Percentiles rank a stretch among this genome's conserved stretches.
phyloP scores from a whole-genome alignment of 2,329 filamentous ascomycete species.

The Phyllosticta ampelicida region DNA sequence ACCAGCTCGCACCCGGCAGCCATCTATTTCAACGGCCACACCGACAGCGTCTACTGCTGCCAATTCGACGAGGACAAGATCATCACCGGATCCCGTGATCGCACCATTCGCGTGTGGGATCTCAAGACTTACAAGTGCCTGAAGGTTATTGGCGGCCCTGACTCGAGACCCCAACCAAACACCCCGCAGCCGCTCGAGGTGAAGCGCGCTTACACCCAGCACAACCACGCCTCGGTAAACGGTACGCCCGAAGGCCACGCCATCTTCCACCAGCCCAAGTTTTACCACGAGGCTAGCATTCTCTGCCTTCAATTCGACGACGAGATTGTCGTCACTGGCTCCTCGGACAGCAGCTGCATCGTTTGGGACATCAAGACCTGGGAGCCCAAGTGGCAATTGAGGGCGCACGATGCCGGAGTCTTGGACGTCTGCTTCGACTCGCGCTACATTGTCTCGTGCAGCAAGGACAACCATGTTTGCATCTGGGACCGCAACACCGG shows the following conservation, averaged over 20 bases:
- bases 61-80: slow-evolving; percentile 98
- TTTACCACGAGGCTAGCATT: slow-evolving; percentile 83
- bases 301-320: slow-evolving; percentile 93
- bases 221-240: slow-evolving; percentile 34
- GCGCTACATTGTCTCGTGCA: slow-evolving; percentile 89
- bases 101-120: slow-evolving; percentile 94
- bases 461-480: slow-evolving; percentile 88
- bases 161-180: slow-evolving; percentile 44
- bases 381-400: slow-evolving; percentile 65
- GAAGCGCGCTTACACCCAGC: slow-evolving; percentile 31
- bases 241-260: slow-evolving; percentile 35
- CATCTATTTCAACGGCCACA: slow-evolving; percentile 85
- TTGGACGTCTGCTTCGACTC: slow-evolving; percentile 90
- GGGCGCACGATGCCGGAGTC: slow-evolving; percentile 74
- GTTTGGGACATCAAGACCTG: slow-evolving; percentile 81
- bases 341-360: slow-evolving; percentile 84
- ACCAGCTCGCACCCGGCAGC: slow-evolving; percentile 64
- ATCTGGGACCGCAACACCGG: slow-evolving; percentile 85
- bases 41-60: slow-evolving; percentile 93
- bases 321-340: slow-evolving; percentile 85
- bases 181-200: slow-evolving; percentile 32
- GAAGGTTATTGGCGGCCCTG: slow-evolving; percentile 72
- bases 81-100: slow-evolving; percentile 90
- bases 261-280: slow-evolving; percentile 35
- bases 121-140: slow-evolving; percentile 77